phyloP scores from a whole-genome alignment of 192 early-diverging fungal genomes.

The Rhizophagus prolifer region DNA sequence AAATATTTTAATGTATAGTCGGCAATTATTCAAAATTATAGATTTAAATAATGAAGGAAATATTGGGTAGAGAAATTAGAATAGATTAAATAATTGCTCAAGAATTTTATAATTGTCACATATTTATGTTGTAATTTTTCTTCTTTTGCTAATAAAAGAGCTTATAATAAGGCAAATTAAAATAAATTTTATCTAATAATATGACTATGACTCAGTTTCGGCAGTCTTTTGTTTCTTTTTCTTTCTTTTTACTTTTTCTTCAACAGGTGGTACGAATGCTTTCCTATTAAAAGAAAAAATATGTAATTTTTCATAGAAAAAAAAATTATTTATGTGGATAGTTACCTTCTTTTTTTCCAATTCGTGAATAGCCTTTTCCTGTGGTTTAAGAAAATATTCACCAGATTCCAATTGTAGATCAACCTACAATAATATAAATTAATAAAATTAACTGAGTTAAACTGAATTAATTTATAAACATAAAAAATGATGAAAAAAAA shows the following conservation, averaged over 20 bases:
- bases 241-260: conserved; percentile 46
- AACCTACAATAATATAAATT: conserved; percentile 40
- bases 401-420: conserved; percentile 93
- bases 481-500: neutral
- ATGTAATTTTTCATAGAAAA: neutral
- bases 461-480: neutral
- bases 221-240: conserved; percentile 37
- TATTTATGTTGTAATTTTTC: too few relatives aligned
- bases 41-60: too few relatives aligned
- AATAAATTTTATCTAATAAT: neutral
- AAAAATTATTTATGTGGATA: neutral
- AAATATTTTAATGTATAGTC: neutral
- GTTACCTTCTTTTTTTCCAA: conserved; percentile 70
- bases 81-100: too few relatives aligned
- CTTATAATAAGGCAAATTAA: too few relatives aligned
- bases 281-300: conserved; percentile 43
- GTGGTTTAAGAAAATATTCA: conserved; percentile 90
- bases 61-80: too few relatives aligned
- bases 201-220: conserved; percentile 17
- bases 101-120: too few relatives aligned
- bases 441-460: neutral
- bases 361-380: conserved; percentile 62
- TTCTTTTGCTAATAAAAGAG: too few relatives aligned
- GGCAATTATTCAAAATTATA: too few relatives aligned
- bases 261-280: conserved; percentile 81